Percentiles rank a stretch among this genome's conserved stretches.
These are phyloP conservation scores for Scutellaria galericulata DNA, from an alignment of 257 asterid species.

Conservation along the genomic window DNA sequence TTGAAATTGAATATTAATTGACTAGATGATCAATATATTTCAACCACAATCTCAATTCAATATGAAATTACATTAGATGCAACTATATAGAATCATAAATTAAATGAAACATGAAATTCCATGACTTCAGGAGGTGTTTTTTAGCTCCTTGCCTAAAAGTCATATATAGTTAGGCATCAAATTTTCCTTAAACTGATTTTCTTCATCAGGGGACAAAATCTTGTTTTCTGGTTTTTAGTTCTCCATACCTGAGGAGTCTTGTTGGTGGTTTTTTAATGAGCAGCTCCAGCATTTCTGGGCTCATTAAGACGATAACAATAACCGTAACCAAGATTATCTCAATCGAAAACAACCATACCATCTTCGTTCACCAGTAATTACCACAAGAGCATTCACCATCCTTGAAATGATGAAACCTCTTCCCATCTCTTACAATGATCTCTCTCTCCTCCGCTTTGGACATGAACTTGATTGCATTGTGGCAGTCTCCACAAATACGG, in stretches of 20 bases:
- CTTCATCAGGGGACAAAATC: neutral
- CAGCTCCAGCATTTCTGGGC: conserved; percentile 1
- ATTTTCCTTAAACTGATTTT: neutral
- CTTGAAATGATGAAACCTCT: conserved; percentile 76
- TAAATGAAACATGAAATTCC: neutral
- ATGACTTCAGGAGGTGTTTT: neutral
- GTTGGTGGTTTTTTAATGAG: conserved; percentile 8
- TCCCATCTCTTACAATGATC: conserved; percentile 72
- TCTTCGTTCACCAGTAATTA: conserved; percentile 62
- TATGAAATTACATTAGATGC: too few species aligned
- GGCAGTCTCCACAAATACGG: conserved; percentile 77
- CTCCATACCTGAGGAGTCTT: conserved; percentile 1
- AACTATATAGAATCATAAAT: too few species aligned
- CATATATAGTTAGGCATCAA: neutral
- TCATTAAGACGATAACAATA: conserved; percentile 3
- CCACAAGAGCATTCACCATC: conserved; percentile 79
- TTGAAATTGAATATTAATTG: too few species aligned
- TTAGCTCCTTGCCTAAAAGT: too few species aligned
- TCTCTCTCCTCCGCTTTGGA: conserved; percentile 66
- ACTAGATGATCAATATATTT: too few species aligned
- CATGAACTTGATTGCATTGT: conserved; percentile 68
- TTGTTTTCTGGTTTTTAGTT: neutral
- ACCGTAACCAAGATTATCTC: neutral
- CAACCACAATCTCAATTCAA: too few species aligned
- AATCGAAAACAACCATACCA: neutral